Evolutionary conservation across 768 basidiomycete genomes (phyloP), one percentile per base, ranked within the genome.

Genomic region (Auricularia auricula-judae): DNA sequence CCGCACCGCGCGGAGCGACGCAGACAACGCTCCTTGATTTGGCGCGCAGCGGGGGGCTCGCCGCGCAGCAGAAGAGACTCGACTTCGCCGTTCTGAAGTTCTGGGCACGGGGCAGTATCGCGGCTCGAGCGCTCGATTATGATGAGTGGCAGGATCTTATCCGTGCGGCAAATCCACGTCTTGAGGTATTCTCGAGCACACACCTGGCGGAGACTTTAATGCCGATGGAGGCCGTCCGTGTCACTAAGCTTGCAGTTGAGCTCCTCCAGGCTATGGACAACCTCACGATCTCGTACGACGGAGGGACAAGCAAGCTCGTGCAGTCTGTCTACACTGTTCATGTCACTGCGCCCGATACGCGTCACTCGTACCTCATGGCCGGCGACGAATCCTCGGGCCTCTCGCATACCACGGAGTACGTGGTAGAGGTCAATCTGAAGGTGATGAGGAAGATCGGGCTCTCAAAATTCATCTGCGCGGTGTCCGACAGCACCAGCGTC

Each of bases 321-420:
- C 33, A 71, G 33, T 69, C 71, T 1, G 63, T 71, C 16, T 72
- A 72, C 47, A 70, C 69, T 1, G 47, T 67, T 12, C 71, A 72
- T 63, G 61, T 67, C 34, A 72, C 67, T 36, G 68, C 65, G 0
- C 65, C 65, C 47, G 47, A 11, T 16, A 51, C 47, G 14, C 47
- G 47, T 4, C 16, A 51, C 8, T 8, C 47, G 4, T 16, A 51
- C 16, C 47, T 51, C 4, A 7, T 51, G 16, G 47, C 16, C 47
- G 47, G 47, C 21, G 47, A 51, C 18, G 47, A 51, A 16, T 18
- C 7, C 4, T 51, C 47, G 4, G 47, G 47, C 8, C 10, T 51
- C 47, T 18, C 16, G 14, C 47, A 51, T 16, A 18, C 47, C 4
- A 4, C 10, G 4, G 47, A 51, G 16, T 18, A 51, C 21, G 18